Base-by-base conservation (phyloP, 1,284 basidiomycete species). In the Ganoderma lucidum region DNA sequence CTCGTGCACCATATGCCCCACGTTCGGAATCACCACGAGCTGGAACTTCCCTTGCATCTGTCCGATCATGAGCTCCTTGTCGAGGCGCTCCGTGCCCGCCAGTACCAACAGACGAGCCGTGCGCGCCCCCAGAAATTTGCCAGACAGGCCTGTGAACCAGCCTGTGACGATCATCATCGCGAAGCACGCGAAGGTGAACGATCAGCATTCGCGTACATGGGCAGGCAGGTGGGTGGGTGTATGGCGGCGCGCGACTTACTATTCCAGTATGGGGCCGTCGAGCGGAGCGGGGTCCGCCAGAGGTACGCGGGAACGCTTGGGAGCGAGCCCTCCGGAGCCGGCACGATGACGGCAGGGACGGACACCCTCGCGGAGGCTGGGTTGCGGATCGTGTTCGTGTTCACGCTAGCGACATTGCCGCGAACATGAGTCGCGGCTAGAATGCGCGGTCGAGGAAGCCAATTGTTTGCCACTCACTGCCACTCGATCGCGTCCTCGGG, bases 21-120 rank as follows among this genome's bases (percentile, higher is more conserved):
- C 95, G 28, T 90, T 90, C 3, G 89, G 88, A 71, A 98, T 88
- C 35, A 99, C 96, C 30, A 90, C 91, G 75, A 98, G 87, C 81
- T 99, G 97, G 82, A 98, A 99, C 80, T 98, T 98, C 68, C 97
- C 97, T 82, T 94, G 92, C 97, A 99, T 99, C 81, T 99, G 97
- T 0, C 96, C 98, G 62, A 99, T 97, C 93, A 98, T 98, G 53
- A 99, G 86, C 73, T 95, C 92, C 74, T 90, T 93, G 79, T 99
- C 98, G 2, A 99, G 87, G 9, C 96, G 85, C 76, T 99, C 97
- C 10, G 96, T 92, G 0, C 97, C 97, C 0, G 98, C 97, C 14
- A 99, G 86, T 3, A 99, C 88, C 39, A 99, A 87, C 37, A 99
- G 81, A 17, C 96, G 90, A 0, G 96, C 96, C 0, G 94, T 89